Percentiles rank a stretch among this genome's conserved stretches.
Evolutionary conservation across 495 filamentous ascomycete genomes (phyloP).

Genomic region (Ramalina peruviana): DNA sequence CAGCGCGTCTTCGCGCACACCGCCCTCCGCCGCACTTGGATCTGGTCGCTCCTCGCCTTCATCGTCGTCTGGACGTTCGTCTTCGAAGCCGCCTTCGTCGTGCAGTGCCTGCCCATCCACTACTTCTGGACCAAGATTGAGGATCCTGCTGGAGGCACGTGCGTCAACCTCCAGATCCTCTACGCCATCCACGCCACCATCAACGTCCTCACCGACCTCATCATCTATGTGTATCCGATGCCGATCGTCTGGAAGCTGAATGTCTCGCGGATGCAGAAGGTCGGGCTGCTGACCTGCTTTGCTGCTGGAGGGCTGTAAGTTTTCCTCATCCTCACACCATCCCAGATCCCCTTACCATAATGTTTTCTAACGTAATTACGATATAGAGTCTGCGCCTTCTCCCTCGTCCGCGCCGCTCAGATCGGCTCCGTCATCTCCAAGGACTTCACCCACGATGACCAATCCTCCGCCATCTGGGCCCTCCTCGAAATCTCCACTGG

Average conservation of each 20-base stretch:
- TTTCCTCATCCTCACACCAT: no score
- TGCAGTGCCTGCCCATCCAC: neutral
- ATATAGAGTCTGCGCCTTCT: neutral
- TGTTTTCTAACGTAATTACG: no score
- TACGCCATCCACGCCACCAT: neutral
- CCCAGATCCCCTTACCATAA: no score
- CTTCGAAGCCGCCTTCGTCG: neutral
- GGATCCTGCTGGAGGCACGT: neutral
- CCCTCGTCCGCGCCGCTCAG: neutral
- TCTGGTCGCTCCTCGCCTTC: neutral
- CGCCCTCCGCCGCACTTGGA: neutral
- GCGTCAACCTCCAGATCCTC: neutral
- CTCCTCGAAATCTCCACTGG: neutral
- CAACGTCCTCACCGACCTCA: neutral
- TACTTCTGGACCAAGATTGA: conserved; percentile 3
- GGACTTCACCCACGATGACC: neutral
- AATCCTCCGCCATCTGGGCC: neutral
- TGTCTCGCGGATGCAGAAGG: no score
- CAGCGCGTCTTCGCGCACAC: neutral
- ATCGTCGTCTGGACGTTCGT: neutral
- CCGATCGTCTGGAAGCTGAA: no score
- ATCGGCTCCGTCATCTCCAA: neutral
- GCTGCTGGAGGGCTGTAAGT: no score
- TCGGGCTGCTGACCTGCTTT: no score
- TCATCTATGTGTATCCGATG: no score